Conservation (phyloP, 768 basidiomycete species). For the Termitomyces sp. region DNA sequence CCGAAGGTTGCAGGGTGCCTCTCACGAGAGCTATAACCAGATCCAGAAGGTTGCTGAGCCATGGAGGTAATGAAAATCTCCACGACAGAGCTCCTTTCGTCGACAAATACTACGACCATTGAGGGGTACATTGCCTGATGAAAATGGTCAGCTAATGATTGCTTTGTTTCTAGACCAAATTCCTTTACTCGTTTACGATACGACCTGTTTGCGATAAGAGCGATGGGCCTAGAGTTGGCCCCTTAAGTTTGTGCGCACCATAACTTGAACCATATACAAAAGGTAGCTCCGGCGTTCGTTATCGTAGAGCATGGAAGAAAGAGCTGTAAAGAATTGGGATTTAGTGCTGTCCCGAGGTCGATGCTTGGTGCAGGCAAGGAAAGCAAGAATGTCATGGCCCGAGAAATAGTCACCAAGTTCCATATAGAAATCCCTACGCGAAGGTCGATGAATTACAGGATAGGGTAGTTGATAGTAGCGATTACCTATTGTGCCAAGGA, state of each 20-base stretch:
- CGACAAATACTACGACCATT: neutral
- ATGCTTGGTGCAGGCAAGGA: neutral
- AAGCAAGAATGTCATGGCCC: rapidly evolving
- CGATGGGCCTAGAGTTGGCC: neutral
- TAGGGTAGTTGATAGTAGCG: neutral
- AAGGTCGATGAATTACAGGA: neutral
- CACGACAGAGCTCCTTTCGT: neutral
- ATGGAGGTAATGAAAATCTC: neutral
- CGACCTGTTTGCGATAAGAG: neutral
- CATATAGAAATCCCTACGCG: neutral
- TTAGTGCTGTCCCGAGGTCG: neutral
- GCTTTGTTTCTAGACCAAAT: neutral
- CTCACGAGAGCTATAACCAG: neutral
- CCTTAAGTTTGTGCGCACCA: neutral
- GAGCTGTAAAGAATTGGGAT: neutral
- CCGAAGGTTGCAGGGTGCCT: neutral
- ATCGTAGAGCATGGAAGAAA: neutral
- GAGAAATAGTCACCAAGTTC: neutral
- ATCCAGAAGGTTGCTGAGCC: neutral
- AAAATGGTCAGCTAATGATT: neutral
- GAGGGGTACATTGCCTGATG: neutral
- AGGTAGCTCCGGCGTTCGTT: neutral
- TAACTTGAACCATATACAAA: constrained; percentile 1
- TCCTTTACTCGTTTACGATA: neutral
- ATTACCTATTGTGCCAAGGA: neutral